These are phyloP conservation scores for Colletotrichum sansevieriae DNA, from an alignment of 2,329 filamentous ascomycete species.

Conservation along the genomic window DNA sequence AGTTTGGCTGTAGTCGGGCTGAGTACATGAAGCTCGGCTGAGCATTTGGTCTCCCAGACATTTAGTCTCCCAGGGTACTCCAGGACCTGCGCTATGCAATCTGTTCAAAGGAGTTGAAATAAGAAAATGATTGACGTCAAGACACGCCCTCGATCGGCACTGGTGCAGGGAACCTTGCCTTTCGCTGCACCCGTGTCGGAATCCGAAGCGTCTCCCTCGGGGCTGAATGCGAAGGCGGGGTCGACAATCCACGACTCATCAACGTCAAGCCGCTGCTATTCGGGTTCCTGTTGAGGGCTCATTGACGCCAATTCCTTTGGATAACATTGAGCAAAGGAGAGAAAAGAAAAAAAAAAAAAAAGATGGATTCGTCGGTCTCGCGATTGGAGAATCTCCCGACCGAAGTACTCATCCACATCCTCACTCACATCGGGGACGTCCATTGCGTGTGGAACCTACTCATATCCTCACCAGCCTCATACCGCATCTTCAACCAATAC, in stretches of 20 bases:
- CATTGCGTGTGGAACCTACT: constrained; percentile 33
- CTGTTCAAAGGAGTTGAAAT: constrained; percentile 18
- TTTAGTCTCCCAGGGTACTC: too few species aligned
- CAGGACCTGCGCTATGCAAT: too few species aligned
- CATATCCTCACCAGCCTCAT: constrained; percentile 18
- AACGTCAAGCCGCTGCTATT: too few species aligned
- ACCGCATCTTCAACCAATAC: constrained; percentile 27
- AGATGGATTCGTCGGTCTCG: background rate
- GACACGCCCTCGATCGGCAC: constrained; percentile 10
- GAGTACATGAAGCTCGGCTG: too few species aligned
- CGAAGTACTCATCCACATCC: constrained; percentile 30
- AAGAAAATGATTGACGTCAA: constrained; percentile 31
- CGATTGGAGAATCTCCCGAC: constrained; percentile 26
- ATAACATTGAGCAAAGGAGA: background rate
- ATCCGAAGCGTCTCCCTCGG: background rate
- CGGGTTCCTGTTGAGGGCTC: too few species aligned
- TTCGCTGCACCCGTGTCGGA: background rate
- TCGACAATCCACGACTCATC: constrained; percentile 1
- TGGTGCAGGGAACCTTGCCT: constrained; percentile 12
- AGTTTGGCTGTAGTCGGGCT: too few species aligned
- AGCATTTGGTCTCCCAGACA: too few species aligned
- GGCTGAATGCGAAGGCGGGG: constrained; percentile 33
- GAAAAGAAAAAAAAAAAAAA: too few species aligned
- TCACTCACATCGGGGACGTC: constrained; percentile 20
- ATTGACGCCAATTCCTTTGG: background rate